Conservation (phyloP, 208 protist species). For the Trichomonas gallinae region DNA sequence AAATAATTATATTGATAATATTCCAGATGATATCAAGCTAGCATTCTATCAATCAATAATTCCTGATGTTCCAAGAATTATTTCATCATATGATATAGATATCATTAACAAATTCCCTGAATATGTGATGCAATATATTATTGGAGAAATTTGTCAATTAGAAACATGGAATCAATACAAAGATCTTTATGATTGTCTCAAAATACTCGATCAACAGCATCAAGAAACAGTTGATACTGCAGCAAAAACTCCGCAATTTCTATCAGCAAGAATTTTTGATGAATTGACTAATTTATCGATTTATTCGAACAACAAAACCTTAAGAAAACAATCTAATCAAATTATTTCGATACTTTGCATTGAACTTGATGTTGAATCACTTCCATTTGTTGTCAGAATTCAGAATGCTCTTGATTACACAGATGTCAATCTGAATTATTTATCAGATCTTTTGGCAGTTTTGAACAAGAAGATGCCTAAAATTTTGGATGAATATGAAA, state of each 20-base stretch:
- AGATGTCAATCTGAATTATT: background rate
- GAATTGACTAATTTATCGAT: background rate
- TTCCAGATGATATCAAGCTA: background rate
- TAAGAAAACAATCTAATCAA: no score
- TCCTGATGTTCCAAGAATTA: background rate
- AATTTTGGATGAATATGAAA: no score
- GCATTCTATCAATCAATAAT: background rate
- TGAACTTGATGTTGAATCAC: background rate
- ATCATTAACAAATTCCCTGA: background rate
- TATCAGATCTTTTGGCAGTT: background rate
- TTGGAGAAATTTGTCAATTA: background rate
- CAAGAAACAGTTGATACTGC: background rate
- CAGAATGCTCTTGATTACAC: background rate
- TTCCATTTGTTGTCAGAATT: background rate
- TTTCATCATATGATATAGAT: background rate
- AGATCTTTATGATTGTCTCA: background rate
- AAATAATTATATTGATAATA: background rate
- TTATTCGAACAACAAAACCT: no score
- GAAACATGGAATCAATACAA: background rate
- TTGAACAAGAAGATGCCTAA: background rate
- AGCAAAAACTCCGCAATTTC: background rate
- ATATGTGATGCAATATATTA: background rate
- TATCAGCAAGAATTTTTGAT: background rate
- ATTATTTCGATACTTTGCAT: no score
- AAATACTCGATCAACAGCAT: background rate